Evolutionary conservation across 345 rosid species (phyloP).

Genomic region (Laguncularia racemosa): DNA sequence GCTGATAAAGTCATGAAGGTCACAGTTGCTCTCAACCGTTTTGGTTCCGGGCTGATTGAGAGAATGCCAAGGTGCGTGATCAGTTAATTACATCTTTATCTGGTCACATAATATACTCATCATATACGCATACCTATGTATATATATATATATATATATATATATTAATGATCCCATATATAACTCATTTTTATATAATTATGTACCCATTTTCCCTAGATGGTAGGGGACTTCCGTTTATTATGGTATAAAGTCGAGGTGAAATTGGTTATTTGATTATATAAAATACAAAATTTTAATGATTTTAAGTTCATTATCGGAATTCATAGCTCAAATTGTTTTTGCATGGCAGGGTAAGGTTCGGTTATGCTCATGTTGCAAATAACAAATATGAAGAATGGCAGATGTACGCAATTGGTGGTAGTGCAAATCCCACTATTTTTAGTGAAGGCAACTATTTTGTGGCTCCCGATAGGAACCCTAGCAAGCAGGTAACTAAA

Average conservation of each 20-base stretch:
- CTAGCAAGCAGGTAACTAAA: slow-evolving; percentile 49
- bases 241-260: background rate
- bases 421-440: slow-evolving; percentile 86
- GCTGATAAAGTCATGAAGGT: slow-evolving; percentile 80
- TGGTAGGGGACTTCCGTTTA: too few species aligned
- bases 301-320: too few species aligned
- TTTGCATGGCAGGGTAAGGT: slow-evolving; percentile 39
- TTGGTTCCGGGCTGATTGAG: slow-evolving; percentile 78
- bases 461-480: slow-evolving; percentile 41
- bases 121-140: too few species aligned
- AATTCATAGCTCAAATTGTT: too few species aligned
- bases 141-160: too few species aligned
- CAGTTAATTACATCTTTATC: background rate
- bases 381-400: slow-evolving; percentile 88
- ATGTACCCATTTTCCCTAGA: too few species aligned
- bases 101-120: too few species aligned
- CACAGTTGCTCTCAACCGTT: slow-evolving; percentile 74
- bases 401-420: slow-evolving; percentile 95
- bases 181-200: too few species aligned
- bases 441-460: slow-evolving; percentile 89
- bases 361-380: slow-evolving; percentile 87
- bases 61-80: slow-evolving; percentile 77
- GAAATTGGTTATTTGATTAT: too few species aligned
- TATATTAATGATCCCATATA: too few species aligned
- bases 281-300: too few species aligned